Evolutionary conservation across 2,329 filamentous ascomycete genomes (phyloP), one percentile per base, ranked within the genome.

Genomic region (Cryphonectria japonica): DNA sequence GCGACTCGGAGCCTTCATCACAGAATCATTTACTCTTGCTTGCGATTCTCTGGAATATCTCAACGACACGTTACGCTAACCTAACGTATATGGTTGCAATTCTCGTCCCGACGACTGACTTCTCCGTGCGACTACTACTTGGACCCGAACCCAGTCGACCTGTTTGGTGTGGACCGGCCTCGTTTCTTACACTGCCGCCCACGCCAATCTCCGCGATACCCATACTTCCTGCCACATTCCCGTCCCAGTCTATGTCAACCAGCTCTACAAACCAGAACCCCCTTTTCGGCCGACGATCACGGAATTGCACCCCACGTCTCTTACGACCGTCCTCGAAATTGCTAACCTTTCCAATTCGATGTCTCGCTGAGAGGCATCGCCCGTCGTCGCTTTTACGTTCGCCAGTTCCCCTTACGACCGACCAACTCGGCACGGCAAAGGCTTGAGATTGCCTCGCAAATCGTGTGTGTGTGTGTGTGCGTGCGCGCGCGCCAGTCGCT

Each of bases 201-300:
- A 68, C 26, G 67, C 67, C 67, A 68, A 68, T 68, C 59, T 68
- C 67, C 67, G 67, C 67, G 57, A 68, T 66, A 62, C 70, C 70
- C 67, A 71, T 69, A 72, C 66, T 66, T 62, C n/a, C 37, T 66
- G 29, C 68, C 64, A 65, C 62, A 66, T 64, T 70, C 50, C 65
- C 67, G 39, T 71, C 67, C 62, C 71, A 71, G 59, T 66, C 57
- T 69, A 69, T 63, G 71, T 64, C 69, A 71, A 66, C 65, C 34
- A 59, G 34, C 61, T 69, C 66, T 59, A 66, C 70, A 66, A 64
- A 50, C 13, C 63, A 65, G 29, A 65, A 32, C 66, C 66, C 69
- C 57, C 29, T 62, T 67, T 64, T 57, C 62, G 69, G 46, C 69
- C 71, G 69, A 71, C 41, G 66, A 63, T 62, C 67, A 63, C 71